Evolutionary conservation across 2,329 filamentous ascomycete genomes (phyloP), one percentile per base, ranked within the genome.

Genomic region (Alternaria incomplexa): DNA sequence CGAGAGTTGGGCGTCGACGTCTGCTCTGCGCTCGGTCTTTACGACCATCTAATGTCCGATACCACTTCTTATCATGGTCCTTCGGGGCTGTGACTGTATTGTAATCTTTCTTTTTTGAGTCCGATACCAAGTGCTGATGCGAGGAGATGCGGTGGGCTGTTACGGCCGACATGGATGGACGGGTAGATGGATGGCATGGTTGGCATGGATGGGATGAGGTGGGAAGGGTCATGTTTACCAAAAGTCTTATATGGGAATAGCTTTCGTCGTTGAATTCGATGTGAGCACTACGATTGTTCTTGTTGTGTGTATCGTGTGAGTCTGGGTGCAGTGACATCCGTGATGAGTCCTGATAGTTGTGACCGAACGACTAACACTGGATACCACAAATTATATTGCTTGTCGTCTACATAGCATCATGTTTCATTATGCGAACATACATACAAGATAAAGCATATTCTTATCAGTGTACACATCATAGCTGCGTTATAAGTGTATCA

Each of bases 31-130:
- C 28, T 67, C 66, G 74, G 71, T 75, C 74, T 67, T 45, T 58
- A 67, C 62, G 75, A 72, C 74, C 72, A 67, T 54, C 25, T 77
- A 78, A 78, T 78, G 76, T 78, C 68, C 77, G 68, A 78, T 75
- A 71, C 65, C 65, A 70, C 64, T 71, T 71, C 64, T 64, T 55
- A 30, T 55, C 44, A 30, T 23, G 25, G 61, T 22, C 53, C 30
- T 23, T 45, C 12, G 32, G 54, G 60, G 61, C 43, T 56, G 53
- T 30, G 58, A 44, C 52, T 77, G 72, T 76, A 77, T 63, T 69
- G 64, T 75, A 73, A 66, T 70, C 50, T 58, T 67, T 67, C 53
- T 61, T 65, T 67, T 67, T 67, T 61, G 61, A 58, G 51, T 67
- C 61, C 63, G 64, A 73, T 71, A 73, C 69, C 71, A 72, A 59